phyloP scores from a whole-genome alignment of 1,284 basidiomycete species.

The Cutaneotrichosporon sp. region DNA sequence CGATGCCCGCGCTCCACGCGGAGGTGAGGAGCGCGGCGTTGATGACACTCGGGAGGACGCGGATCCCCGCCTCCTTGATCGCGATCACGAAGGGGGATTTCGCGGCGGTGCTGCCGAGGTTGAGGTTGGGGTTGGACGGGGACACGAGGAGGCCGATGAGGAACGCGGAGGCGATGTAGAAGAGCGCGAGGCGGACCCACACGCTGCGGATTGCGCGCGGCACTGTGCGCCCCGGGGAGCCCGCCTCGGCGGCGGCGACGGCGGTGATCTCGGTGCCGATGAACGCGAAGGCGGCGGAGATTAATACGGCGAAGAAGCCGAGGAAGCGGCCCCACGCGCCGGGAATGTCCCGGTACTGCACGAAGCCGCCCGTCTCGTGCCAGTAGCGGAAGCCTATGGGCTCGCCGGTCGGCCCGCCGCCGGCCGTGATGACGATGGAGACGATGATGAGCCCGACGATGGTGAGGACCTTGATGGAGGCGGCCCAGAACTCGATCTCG shows the following conservation, averaged over 20 bases:
- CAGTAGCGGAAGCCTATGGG: slow-evolving; percentile 56
- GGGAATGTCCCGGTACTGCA: slow-evolving; percentile 50
- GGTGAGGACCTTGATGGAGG: slow-evolving; percentile 70
- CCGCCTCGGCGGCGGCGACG: slow-evolving; percentile 54
- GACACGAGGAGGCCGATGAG: slow-evolving; percentile 77
- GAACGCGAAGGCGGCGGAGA: slow-evolving; percentile 21
- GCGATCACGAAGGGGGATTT: slow-evolving; percentile 80
- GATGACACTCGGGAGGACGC: slow-evolving; percentile 65
- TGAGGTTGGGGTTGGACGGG: slow-evolving; percentile 62
- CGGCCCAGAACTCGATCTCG: slow-evolving; percentile 53
- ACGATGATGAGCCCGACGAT: slow-evolving; percentile 61
- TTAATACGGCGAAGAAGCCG: slow-evolving; percentile 24
- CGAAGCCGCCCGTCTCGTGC: slow-evolving; percentile 55
- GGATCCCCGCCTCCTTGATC: slow-evolving; percentile 68
- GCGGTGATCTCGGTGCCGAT: slow-evolving; percentile 51
- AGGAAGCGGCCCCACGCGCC: slow-evolving; percentile 55
- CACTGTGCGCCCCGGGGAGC: slow-evolving; percentile 71
- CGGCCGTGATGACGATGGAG: slow-evolving; percentile 64
- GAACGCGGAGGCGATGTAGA: slow-evolving; percentile 66
- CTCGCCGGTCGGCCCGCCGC: slow-evolving; percentile 52
- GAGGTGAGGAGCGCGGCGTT: slow-evolving; percentile 63
- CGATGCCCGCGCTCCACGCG: slow-evolving; percentile 61
- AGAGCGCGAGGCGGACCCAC: slow-evolving; percentile 61
- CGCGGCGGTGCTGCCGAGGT: slow-evolving; percentile 63
- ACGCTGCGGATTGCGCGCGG: slow-evolving; percentile 73